Evolutionary conservation across 2,329 filamentous ascomycete genomes (phyloP), one percentile per base, ranked within the genome.

Genomic region (Cyclaneusma minus): DNA sequence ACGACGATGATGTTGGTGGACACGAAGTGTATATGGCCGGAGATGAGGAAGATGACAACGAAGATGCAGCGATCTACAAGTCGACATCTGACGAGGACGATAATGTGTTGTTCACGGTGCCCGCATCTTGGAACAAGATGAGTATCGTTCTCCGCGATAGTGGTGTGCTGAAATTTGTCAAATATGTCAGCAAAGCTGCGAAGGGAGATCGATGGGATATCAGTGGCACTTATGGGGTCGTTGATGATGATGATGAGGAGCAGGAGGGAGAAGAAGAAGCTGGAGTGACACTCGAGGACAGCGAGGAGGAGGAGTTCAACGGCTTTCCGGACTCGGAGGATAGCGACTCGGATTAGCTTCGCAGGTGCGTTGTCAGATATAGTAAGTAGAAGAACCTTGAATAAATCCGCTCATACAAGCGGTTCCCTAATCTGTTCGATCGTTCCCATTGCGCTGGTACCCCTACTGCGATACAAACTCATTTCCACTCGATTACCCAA

Each of bases 21-120:
- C 78, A 83, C 47, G 78, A 85, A 44, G 79, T 93, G 32, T 94
- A 93, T 62, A 93, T 94, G 84, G 85, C 83, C 1, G 81, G 77
- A 27, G 80, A 85, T 25, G 79, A 84, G 20, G 75, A 76, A 13
- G 58, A 60, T 21, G 58, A 62, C 29, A 65, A 71, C 13, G 64
- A 62, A 7, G 82, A 91, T 49, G 85, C 87, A 1, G 89, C 89
- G 6, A 67, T 98, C 25, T 98, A 98, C 62, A 76, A 77, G 49
- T 64, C 67, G 27, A 51, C 50, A 13, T 50, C 45, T 12, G 64
- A 70, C 21, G 87, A 91, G 28, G 85, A 93, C 31, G 75, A 79
- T 38, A 71, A 71, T 0, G 68, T 80, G 27, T 51, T 81, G 17
- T 78, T 81, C 47, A 72, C 65, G 24, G 74, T 72, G 41, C 62